phyloP scores from a whole-genome alignment of 2,329 filamentous ascomycete species.

The Aureobasidium namibiae region DNA sequence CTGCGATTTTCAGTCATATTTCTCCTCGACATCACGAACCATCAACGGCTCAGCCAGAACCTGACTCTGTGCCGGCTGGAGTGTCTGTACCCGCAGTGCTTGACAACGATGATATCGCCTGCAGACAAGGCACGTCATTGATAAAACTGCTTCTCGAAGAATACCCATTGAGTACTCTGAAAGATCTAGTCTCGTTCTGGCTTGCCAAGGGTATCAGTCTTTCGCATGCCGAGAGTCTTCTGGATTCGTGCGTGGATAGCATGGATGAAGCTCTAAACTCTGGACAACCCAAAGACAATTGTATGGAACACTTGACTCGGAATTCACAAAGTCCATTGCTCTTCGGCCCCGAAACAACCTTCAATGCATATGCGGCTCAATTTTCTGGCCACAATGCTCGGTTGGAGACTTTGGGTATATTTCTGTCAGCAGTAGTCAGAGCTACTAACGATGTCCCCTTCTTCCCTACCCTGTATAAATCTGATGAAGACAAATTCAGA shows the following conservation, averaged over 20 bases:
- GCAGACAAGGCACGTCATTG: conserved; percentile 16
- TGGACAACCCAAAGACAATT: conserved; percentile 1
- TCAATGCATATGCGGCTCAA: conserved; percentile 14
- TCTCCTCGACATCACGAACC: conserved; percentile 6
- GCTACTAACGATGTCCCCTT: conserved; percentile 25
- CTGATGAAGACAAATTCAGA: conserved; percentile 2
- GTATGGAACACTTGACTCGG: conserved; percentile 9
- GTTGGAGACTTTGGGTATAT: conserved; percentile 35
- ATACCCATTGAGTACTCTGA: conserved; percentile 16
- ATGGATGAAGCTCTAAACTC: conserved; percentile 16
- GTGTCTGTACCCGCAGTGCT: not conserved
- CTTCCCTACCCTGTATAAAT: conserved; percentile 25
- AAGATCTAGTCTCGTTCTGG: conserved; percentile 21
- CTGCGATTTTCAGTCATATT: conserved; percentile 26
- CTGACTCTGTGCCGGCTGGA: not conserved
- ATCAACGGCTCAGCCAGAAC: conserved; percentile 14
- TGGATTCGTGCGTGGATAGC: conserved; percentile 19
- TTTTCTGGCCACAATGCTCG: conserved; percentile 23
- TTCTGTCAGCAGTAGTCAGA: conserved; percentile 32
- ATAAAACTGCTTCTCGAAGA: conserved; percentile 16
- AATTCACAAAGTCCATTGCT: conserved; percentile 16
- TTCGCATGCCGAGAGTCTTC: conserved; percentile 20
- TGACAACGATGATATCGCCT: conserved; percentile 18
- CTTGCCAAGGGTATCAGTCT: conserved; percentile 22
- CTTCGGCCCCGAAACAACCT: not conserved